Base-by-base conservation (phyloP, 768 basidiomycete genomes). In the Leccinum rimulosum region DNA sequence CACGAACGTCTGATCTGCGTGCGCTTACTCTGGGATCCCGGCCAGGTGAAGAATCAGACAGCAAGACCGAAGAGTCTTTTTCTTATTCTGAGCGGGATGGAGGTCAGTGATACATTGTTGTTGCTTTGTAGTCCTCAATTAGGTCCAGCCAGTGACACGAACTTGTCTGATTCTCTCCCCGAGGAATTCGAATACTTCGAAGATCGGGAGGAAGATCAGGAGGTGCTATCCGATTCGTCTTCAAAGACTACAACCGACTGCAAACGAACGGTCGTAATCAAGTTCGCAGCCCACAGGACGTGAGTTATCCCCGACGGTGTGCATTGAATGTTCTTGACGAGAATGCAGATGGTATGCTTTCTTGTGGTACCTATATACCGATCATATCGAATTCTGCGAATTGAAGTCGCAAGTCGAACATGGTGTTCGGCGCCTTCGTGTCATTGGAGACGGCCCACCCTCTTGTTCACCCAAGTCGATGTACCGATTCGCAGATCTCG, bases 391-490 rank as follows among this genome's bases (percentile, higher is more conserved):
- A 27, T 69, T 70, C 51, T 25, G 40, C 15, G 43, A 57, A 35
- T 31, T 68, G 47, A 10, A 31, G 3, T 31, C 68, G 28, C 62
- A 70, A 47, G 52, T 48, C 6, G 51, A 50, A 48, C 45, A 38
- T 7, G 56, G 56, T 49, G 12, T 15, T 50, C 38, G 12, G 5
- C 43, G 12, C 17, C 10, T 48, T n/a, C 52, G 48, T 6, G 27
- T 35, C 17, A 1, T 38, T 40, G 33, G 55, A 45, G 59, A 56
- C 12, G 50, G 40, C 3, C 53, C 57, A 28, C 64, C 64, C 2
- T 38, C 55, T 8, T 75, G 74, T 54, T 75, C 74, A 17, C 74
- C 75, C 14, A 75, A 75, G 65, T 76, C 75, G 0, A 75, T 76
- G 71, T 75, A 75, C 33, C 73, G 71, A 51, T 56, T 76, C 1